A percentile compares a stretch with the other conserved stretches of the same genome.
These are phyloP conservation scores for Fusarium sp. DNA, from an alignment of 2,329 filamentous ascomycete species.

Conservation along the genomic window DNA sequence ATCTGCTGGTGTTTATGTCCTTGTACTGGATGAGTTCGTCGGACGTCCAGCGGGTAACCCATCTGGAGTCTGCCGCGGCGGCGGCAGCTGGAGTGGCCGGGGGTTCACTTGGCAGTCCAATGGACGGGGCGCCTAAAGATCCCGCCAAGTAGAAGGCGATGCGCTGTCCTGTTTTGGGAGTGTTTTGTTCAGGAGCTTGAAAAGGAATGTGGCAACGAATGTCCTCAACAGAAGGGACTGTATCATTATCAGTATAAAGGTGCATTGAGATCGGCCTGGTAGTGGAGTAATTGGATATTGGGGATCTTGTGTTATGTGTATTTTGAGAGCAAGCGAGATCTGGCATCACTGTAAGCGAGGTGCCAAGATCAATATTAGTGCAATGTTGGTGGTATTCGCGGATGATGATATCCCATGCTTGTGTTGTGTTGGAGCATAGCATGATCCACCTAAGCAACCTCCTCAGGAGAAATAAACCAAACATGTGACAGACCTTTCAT, in stretches of 20 bases:
- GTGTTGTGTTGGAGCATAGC: slow-evolving; percentile 19
- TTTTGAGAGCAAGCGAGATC: slow-evolving; percentile 21
- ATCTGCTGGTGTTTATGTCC: slow-evolving; percentile 87
- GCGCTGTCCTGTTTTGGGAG: slow-evolving; percentile 17
- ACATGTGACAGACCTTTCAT: slow-evolving; percentile 16
- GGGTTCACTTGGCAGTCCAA: slow-evolving; percentile 48
- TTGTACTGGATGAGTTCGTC: slow-evolving; percentile 84
- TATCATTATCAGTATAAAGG: slow-evolving; percentile 31
- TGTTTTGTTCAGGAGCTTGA: slow-evolving; percentile 31
- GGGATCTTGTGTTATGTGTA: slow-evolving; percentile 16
- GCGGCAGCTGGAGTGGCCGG: slow-evolving; percentile 60
- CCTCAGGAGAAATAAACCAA: neutral
- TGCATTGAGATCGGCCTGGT: slow-evolving; percentile 2
- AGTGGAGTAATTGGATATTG: slow-evolving; percentile 29
- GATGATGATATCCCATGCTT: slow-evolving; percentile 12
- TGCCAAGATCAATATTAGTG: slow-evolving; percentile 24
- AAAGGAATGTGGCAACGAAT: slow-evolving; percentile 18
- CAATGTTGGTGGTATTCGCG: slow-evolving; percentile 2
- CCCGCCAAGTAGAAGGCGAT: slow-evolving; percentile 41
- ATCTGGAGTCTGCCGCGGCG: slow-evolving; percentile 63
- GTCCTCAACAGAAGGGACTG: slow-evolving; percentile 23
- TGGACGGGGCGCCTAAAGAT: slow-evolving; percentile 46
- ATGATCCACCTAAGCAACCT: slow-evolving; percentile 35
- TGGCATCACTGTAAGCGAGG: slow-evolving; percentile 12
- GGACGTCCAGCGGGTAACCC: slow-evolving; percentile 73